A percentile compares a stretch with the other conserved stretches of the same genome.
Evolutionary conservation across 306 rosid species (phyloP).

Genomic region (Amphicarpaea edgeworthii): DNA sequence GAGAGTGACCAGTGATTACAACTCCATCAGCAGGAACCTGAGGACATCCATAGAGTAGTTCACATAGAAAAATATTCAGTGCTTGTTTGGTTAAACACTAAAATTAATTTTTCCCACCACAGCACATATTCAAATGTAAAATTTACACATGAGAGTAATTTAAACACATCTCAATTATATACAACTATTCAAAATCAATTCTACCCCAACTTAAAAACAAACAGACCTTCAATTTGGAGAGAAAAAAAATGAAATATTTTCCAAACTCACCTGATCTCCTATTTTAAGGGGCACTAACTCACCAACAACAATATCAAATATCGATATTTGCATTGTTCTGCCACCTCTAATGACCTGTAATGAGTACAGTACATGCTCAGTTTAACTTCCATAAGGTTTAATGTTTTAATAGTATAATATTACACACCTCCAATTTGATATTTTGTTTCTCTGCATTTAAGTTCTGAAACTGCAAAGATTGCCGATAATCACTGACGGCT

Average conservation of each 20-base stretch:
- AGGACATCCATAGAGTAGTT: slow-evolving; percentile 21
- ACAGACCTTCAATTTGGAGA: slow-evolving; percentile 1
- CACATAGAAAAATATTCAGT: not conserved
- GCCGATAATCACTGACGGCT: slow-evolving; percentile 95
- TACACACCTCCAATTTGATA: slow-evolving; percentile 85
- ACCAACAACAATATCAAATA: slow-evolving; percentile 96
- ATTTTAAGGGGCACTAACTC: slow-evolving; percentile 92
- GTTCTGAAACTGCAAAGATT: slow-evolving; percentile 94
- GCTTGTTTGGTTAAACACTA: not conserved
- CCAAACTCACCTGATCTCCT: slow-evolving; percentile 86
- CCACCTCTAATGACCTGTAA: slow-evolving; percentile 89
- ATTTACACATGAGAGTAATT: not conserved
- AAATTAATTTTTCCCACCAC: not conserved
- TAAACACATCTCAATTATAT: not conserved
- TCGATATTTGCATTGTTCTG: slow-evolving; percentile 72
- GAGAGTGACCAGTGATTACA: slow-evolving; percentile 82
- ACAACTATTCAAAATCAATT: not conserved
- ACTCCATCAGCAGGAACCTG: slow-evolving; percentile 99
- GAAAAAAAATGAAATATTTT: slow-evolving; percentile 38
- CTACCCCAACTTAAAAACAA: not conserved
- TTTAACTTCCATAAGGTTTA: slow-evolving; percentile 29
- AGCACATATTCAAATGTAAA: not conserved
- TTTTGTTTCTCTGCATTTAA: slow-evolving; percentile 88
- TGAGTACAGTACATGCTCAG: slow-evolving; percentile 39
- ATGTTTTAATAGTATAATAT: slow-evolving; percentile 25